phyloP scores from a whole-genome alignment of 192 early-diverging fungal genomes.

The Entophlyctis helioformis region DNA sequence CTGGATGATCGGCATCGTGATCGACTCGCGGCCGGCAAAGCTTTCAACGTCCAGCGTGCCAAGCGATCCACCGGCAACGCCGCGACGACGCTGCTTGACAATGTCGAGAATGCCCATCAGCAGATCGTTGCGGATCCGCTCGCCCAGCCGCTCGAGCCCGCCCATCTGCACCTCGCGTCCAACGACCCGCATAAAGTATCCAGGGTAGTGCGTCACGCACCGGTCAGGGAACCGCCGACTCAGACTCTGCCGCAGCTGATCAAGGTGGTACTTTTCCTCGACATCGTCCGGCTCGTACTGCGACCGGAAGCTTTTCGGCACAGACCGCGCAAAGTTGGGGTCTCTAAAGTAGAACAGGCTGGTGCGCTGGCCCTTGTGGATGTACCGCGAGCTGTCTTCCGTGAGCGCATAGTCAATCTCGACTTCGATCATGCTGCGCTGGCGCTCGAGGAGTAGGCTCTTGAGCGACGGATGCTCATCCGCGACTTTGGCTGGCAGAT shows the following conservation, averaged over 20 bases:
- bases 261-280: not conserved
- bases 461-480: too few species aligned
- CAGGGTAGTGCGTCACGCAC: not conserved
- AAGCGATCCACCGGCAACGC: too few species aligned
- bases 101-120: not conserved
- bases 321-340: slow-evolving; percentile 4
- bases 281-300: slow-evolving; percentile 2
- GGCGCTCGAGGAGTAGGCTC: not conserved
- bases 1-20: too few species aligned
- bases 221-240: not conserved
- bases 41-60: too few species aligned
- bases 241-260: not conserved
- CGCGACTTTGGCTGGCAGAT: too few species aligned
- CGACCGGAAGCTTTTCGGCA: slow-evolving; percentile 8
- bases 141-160: slow-evolving; percentile 3
- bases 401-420: not conserved
- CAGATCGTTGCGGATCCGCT: not conserved
- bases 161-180: slow-evolving; percentile 8
- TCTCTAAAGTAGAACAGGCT: slow-evolving; percentile 5
- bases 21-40: too few species aligned
- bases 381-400: too few species aligned
- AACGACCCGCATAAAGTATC: slow-evolving; percentile 3
- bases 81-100: too few species aligned
- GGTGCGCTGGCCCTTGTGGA: not conserved
- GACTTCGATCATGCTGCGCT: not conserved